phyloP scores from a whole-genome alignment of 257 asterid species.

The Nicotiana sylvestris region DNA sequence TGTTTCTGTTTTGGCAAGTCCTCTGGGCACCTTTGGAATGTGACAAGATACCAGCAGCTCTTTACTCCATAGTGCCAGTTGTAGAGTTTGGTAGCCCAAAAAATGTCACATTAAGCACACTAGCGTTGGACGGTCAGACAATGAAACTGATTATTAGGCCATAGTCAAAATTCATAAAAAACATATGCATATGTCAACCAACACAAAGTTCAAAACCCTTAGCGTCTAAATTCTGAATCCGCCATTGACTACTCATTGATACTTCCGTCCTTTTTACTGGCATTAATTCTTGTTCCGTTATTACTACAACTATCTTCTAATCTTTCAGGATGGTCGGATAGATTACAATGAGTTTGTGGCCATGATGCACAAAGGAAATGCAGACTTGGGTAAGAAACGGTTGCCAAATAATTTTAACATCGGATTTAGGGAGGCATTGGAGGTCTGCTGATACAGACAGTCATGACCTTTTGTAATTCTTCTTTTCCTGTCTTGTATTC shows the following conservation, averaged over 20 bases:
- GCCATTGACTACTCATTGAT: background rate
- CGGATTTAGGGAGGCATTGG: slow-evolving; percentile 21
- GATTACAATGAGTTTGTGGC: slow-evolving; percentile 52
- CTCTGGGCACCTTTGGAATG: background rate
- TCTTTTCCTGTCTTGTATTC: background rate
- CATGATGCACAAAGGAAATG: slow-evolving; percentile 45
- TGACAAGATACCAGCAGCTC: background rate
- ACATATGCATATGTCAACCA: background rate
- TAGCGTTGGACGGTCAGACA: background rate
- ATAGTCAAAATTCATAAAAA: background rate
- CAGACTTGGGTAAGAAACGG: slow-evolving; percentile 34
- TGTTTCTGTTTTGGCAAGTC: background rate
- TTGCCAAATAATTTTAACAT: slow-evolving; percentile 13
- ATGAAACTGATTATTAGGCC: background rate
- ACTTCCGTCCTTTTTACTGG: background rate
- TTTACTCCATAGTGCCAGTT: background rate
- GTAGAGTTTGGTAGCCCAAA: background rate
- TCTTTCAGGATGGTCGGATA: slow-evolving; percentile 43
- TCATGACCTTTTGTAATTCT: background rate
- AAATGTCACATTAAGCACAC: background rate
- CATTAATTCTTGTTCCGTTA: background rate
- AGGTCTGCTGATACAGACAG: slow-evolving; percentile 15
- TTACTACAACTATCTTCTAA: background rate
- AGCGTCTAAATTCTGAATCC: background rate
- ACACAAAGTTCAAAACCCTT: background rate